phyloP scores from a whole-genome alignment of 2,329 filamentous ascomycete species.

The Pochonia chlamydosporia region DNA sequence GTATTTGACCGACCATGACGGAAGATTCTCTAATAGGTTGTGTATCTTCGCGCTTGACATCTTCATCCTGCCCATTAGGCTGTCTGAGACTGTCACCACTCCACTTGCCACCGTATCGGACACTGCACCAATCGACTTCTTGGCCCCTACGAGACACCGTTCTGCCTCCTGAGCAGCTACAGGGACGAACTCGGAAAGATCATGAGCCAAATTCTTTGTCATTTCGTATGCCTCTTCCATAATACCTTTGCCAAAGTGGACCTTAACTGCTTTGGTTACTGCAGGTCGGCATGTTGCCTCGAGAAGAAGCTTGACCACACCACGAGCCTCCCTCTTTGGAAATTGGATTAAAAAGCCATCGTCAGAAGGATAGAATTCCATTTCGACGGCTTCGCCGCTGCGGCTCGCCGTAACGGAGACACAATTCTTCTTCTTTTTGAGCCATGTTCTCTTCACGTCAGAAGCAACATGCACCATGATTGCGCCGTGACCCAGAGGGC shows the following conservation, averaged over 20 bases:
- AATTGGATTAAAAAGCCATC: slow-evolving; percentile 49
- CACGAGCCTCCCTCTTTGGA: slow-evolving; percentile 48
- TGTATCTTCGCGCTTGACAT: slow-evolving; percentile 16
- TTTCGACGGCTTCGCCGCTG: slow-evolving; percentile 39
- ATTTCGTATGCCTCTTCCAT: slow-evolving; percentile 39
- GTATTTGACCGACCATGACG: slow-evolving; percentile 11
- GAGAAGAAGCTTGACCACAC: slow-evolving; percentile 52
- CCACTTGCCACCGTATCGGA: slow-evolving; percentile 20
- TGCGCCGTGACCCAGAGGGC: slow-evolving; percentile 36
- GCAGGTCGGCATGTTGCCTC: slow-evolving; percentile 53
- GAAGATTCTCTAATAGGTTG: slow-evolving; percentile 16
- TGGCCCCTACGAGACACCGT: slow-evolving; percentile 28
- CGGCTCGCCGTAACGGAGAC: slow-evolving; percentile 51
- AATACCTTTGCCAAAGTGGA: slow-evolving; percentile 51
- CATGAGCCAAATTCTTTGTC: slow-evolving; percentile 36
- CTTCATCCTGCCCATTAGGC: slow-evolving; percentile 17
- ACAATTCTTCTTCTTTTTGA: slow-evolving; percentile 45
- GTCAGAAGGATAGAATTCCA: slow-evolving; percentile 40
- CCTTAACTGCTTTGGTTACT: slow-evolving; percentile 54
- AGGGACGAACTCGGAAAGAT: slow-evolving; percentile 33
- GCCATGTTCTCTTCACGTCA: slow-evolving; percentile 45
- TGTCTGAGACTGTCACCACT: slow-evolving; percentile 22
- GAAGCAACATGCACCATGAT: slow-evolving; percentile 49
- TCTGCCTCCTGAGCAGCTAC: slow-evolving; percentile 33
- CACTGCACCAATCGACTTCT: slow-evolving; percentile 23